Percentiles rank a stretch among this genome's conserved stretches.
Evolutionary conservation across 768 basidiomycete species (phyloP).

Genomic region (Cyclocybe cylindracea): DNA sequence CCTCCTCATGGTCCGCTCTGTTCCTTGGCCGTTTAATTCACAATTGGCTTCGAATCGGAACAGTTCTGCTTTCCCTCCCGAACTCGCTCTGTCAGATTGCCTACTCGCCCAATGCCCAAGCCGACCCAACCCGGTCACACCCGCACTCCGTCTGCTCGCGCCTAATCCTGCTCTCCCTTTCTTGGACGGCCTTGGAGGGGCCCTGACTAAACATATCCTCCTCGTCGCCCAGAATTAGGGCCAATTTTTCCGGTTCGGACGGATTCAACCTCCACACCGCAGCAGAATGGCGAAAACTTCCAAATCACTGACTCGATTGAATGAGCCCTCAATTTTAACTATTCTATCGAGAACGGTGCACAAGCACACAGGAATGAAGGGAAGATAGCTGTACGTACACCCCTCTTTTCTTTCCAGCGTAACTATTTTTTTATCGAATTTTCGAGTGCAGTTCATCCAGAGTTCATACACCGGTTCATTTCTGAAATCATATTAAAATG

Average conservation of each 20-base stretch:
- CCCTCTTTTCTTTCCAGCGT: neutral
- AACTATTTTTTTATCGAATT: neutral
- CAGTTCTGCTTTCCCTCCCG: neutral
- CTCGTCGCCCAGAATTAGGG: neutral
- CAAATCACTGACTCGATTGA: conserved; percentile 5
- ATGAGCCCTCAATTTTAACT: neutral
- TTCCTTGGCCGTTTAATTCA: neutral
- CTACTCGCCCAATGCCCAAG: neutral
- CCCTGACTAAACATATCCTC: neutral
- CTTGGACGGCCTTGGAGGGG: no score
- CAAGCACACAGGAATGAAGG: no score
- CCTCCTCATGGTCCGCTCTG: conserved; percentile 1
- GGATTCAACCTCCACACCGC: conserved; percentile 4
- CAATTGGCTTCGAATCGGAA: conserved; percentile 4
- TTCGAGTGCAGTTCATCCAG: neutral
- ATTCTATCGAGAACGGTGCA: conserved; percentile 1
- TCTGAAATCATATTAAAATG: neutral
- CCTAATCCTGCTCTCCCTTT: no score
- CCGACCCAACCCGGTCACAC: conserved; percentile 4
- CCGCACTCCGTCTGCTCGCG: neutral
- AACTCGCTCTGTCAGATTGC: neutral
- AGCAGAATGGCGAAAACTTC: neutral
- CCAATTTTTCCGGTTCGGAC: conserved; percentile 2
- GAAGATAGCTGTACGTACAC: no score
- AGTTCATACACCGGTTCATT: neutral